Conservation (phyloP, 306 rosid species). For the Vigna unguiculata region DNA sequence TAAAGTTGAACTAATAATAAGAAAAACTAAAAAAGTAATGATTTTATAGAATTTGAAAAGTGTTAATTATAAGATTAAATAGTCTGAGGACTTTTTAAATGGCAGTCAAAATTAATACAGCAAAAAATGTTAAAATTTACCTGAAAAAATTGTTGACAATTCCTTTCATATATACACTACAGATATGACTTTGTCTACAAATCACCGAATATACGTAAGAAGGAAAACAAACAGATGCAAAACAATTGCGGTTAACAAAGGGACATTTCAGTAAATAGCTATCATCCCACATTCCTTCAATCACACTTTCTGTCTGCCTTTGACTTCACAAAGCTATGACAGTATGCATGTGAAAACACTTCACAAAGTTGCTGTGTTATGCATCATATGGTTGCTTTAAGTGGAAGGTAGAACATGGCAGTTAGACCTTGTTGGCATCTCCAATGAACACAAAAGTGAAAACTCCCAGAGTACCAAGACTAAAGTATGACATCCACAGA, state of each 20-base stretch:
- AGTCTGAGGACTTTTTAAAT: neutral
- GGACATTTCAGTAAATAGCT: conserved; percentile 26
- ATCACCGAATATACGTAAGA: neutral
- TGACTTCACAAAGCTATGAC: conserved; percentile 22
- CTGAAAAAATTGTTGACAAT: neutral
- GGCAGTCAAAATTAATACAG: neutral
- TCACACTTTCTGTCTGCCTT: neutral
- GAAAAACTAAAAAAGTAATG: too few species aligned
- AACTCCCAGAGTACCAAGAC: conserved; percentile 38
- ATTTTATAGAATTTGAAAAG: neutral
- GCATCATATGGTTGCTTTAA: conserved; percentile 29
- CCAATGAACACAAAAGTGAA: conserved; percentile 30
- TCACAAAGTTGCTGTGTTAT: neutral
- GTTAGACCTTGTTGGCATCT: conserved; percentile 24
- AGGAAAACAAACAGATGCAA: neutral
- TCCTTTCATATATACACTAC: neutral
- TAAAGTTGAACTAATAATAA: neutral
- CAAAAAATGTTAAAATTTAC: neutral
- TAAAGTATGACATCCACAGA: conserved; percentile 51
- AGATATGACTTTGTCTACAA: conserved; percentile 9
- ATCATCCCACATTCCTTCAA: conserved; percentile 15
- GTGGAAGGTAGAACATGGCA: neutral
- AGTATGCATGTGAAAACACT: conserved; percentile 14
- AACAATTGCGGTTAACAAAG: neutral
- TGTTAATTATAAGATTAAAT: neutral